A percentile compares a stretch with the other conserved stretches of the same genome.
phyloP scores from a whole-genome alignment of 805 yeast species.

The Saccharomyces kudriavzevii region DNA sequence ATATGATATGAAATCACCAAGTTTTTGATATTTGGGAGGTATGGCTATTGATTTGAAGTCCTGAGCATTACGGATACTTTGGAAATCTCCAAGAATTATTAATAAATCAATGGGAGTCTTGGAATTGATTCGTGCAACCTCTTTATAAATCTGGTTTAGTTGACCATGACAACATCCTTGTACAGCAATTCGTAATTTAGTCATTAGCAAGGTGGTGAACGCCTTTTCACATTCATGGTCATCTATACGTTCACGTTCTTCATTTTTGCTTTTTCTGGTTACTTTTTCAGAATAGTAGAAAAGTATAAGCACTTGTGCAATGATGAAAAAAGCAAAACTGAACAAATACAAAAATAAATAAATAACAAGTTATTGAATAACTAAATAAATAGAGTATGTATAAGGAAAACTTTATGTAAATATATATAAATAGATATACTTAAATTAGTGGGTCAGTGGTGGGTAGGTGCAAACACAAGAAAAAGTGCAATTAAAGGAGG shows the following conservation, averaged over 20 bases:
- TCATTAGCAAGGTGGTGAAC: conserved; percentile 2
- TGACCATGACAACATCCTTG: conserved; percentile 92
- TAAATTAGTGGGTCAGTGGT: neutral
- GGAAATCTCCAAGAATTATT: conserved; percentile 87
- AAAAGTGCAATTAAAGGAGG: neutral
- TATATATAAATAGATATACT: neutral
- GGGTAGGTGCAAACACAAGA: neutral
- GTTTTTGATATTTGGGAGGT: conserved; percentile 62
- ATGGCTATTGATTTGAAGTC: conserved; percentile 70
- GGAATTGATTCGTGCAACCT: conserved; percentile 21
- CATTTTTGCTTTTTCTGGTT: neutral
- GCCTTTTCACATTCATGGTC: neutral
- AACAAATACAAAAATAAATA: conserved; percentile 1
- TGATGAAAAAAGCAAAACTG: neutral
- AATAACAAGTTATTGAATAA: neutral
- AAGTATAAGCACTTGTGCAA: neutral
- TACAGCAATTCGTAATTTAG: conserved; percentile 45
- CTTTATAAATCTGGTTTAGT: conserved; percentile 48
- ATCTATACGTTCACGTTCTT: neutral
- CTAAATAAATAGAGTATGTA: neutral
- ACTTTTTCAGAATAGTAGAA: neutral
- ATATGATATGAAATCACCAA: conserved; percentile 78
- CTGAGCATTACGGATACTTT: conserved; percentile 54
- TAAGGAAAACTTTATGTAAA: neutral
- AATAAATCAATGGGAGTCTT: conserved; percentile 43